These are phyloP conservation scores for Acidomyces sp. DNA, from an alignment of 495 filamentous ascomycete genomes.

Conservation along the genomic window DNA sequence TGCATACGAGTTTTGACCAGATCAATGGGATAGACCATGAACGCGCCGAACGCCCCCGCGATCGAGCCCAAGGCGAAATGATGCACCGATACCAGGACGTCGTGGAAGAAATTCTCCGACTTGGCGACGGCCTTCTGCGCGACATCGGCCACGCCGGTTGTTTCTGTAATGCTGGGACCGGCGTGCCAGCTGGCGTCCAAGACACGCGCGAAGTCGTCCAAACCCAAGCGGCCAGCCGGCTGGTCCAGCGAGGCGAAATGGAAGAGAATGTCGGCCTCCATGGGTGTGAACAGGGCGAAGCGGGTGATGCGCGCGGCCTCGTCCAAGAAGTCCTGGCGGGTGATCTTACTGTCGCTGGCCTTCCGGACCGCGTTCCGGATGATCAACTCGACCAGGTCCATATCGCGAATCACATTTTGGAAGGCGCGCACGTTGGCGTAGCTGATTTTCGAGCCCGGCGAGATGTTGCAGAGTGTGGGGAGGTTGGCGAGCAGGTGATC, in stretches of 20 bases:
- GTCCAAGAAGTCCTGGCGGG: conserved; percentile 84
- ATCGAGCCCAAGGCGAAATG: conserved; percentile 79
- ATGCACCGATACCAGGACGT: conserved; percentile 64
- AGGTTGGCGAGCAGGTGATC: conserved; percentile 92
- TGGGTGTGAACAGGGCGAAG: conserved; percentile 89
- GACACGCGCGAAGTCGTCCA: conserved; percentile 84
- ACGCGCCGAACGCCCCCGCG: conserved; percentile 92
- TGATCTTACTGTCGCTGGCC: conserved; percentile 82
- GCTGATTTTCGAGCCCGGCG: conserved; percentile 79
- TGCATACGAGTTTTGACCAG: conserved; percentile 98
- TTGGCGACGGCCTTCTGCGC: conserved; percentile 35
- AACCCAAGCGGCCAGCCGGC: conserved; percentile 67
- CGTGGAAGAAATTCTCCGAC: conserved; percentile 43
- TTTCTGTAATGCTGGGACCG: conserved; percentile 30
- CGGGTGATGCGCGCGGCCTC: conserved; percentile 80
- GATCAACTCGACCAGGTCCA: conserved; percentile 92
- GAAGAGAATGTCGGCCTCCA: conserved; percentile 98
- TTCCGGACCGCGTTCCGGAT: conserved; percentile 74
- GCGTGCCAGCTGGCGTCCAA: conserved; percentile 82
- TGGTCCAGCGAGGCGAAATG: conserved; percentile 92
- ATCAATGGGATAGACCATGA: conserved; percentile 98
- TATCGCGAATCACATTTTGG: conserved; percentile 90
- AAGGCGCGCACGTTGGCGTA: conserved; percentile 96
- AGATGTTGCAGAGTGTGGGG: conserved; percentile 89
- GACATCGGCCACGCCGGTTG: conserved; percentile 25